Percentiles rank a stretch among this genome's conserved stretches.
phyloP scores from a whole-genome alignment of 1,139 yeast genomes.

The Pichia sp. region DNA sequence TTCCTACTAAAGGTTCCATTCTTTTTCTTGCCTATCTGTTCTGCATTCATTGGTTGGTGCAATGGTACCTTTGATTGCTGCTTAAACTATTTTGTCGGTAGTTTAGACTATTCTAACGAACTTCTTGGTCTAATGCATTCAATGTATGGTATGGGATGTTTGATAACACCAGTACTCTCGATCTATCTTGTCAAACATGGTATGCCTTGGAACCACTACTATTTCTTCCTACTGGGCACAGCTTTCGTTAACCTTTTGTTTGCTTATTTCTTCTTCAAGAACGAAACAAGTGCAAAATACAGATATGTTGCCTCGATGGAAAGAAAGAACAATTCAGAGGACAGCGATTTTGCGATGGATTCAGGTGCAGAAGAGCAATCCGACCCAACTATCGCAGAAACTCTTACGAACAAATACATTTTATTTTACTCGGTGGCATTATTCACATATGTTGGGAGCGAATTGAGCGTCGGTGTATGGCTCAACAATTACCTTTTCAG shows the following conservation, averaged over 20 bases:
- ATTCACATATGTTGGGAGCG: constrained; percentile 64
- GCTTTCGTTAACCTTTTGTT: constrained; percentile 30
- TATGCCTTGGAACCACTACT: constrained; percentile 46
- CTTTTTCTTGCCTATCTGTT: constrained; percentile 36
- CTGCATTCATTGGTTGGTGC: constrained; percentile 51
- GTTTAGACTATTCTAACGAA: constrained; percentile 54
- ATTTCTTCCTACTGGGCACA: constrained; percentile 36
- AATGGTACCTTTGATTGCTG: constrained; percentile 61
- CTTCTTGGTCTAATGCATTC: constrained; percentile 66
- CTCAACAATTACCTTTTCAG: constrained; percentile 53
- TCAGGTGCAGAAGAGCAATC: constrained; percentile 15
- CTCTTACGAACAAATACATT: constrained; percentile 43
- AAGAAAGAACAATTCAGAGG: constrained; percentile 19
- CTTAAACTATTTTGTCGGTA: constrained; percentile 57
- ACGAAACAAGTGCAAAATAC: constrained; percentile 57
- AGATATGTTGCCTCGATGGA: constrained; percentile 33
- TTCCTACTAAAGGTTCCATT: constrained; percentile 37
- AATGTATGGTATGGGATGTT: constrained; percentile 64
- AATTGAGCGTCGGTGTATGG: constrained; percentile 70
- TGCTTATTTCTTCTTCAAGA: constrained; percentile 37
- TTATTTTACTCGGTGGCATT: constrained; percentile 47
- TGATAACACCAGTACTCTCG: constrained; percentile 50
- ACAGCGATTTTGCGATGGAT: not conserved
- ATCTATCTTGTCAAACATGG: constrained; percentile 26
- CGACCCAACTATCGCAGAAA: constrained; percentile 31